Evolutionary conservation across 257 asterid species (phyloP).

Genomic region (Linderniella brevidens): DNA sequence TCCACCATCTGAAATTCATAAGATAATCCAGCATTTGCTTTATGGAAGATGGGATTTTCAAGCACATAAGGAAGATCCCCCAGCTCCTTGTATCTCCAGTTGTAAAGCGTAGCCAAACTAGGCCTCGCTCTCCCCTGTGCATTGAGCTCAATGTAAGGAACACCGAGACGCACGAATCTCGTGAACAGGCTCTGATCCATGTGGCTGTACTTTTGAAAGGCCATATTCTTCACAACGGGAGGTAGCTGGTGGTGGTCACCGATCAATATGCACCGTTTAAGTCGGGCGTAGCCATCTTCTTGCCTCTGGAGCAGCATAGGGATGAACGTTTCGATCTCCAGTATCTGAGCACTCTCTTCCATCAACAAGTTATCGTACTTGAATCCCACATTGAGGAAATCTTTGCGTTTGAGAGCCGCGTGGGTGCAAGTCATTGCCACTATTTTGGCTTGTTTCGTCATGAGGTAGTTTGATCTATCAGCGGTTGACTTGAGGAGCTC

Average conservation of each 20-base stretch:
- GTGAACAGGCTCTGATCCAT: conserved; percentile 99
- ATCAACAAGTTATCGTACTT: conserved; percentile 88
- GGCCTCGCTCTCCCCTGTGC: conserved; percentile 99
- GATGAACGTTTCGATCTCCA: conserved; percentile 96
- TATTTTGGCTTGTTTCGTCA: conserved; percentile 96
- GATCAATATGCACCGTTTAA: conserved; percentile 90
- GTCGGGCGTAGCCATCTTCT: conserved; percentile 98
- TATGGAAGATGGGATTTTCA: conserved; percentile 44
- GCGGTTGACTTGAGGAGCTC: conserved; percentile 93
- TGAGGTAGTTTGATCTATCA: conserved; percentile 80
- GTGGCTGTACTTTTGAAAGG: conserved; percentile 99
- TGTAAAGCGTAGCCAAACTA: conserved; percentile 85
- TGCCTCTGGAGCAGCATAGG: conserved; percentile 98
- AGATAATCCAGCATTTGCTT: conserved; percentile 82
- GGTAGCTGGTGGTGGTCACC: conserved; percentile 99
- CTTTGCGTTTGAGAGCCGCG: conserved; percentile 96
- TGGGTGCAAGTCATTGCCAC: conserved; percentile 99
- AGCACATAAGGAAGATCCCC: conserved; percentile 85
- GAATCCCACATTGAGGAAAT: conserved; percentile 80
- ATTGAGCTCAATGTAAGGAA: conserved; percentile 92
- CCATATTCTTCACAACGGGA: conserved; percentile 99
- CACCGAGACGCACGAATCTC: conserved; percentile 88
- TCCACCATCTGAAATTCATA: conserved; percentile 86
- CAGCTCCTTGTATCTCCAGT: conserved; percentile 89
- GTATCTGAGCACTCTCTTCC: conserved; percentile 99